Base-by-base conservation (phyloP, 2,329 filamentous ascomycete species). In the Exserohilum turcica region DNA sequence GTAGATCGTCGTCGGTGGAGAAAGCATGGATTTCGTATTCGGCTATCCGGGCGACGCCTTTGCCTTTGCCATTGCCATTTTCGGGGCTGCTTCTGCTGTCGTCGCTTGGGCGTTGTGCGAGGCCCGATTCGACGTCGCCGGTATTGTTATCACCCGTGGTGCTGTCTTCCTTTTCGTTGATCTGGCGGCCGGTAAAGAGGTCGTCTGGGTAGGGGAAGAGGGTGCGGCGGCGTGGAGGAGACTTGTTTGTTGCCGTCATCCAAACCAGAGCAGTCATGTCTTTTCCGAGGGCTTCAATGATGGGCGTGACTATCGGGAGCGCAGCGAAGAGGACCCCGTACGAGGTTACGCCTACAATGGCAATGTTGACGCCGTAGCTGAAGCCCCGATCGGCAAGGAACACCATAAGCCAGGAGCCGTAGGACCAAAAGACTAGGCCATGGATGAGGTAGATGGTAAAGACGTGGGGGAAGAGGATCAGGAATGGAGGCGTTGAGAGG, bases 381-480 rank as follows among this genome's bases (percentile, higher is more conserved):
- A 74, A 54, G 13, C 57, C 61, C 3, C 61, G 60, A 0, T 60
- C 54, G 3, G 72, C 72, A 13, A 77, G 66, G 37, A 67, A 59
- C 2, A 75, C 63, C 48, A 73, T 65, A 19, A 76, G 66, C 67
- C 71, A 76, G 27, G 67, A 65, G 18, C 75, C 75, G 56, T 74
- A 72, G 40, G 60, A 70, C 75, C 75, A 77, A 78, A 83, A 70
- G 64, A 82, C 53, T 63, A 80, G 46, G 32, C 78, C 78, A 57
- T 80, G 78, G 43, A 79, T 69, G 6, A 80, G 73, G 57, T 80
- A 80, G 48, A 80, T 78, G 32, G 77, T 80, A 64, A 80, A 80
- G 58, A 79, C 77, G 60, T 80, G 78, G 5, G 78, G 78, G 63
- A 80, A 80, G 15, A 80, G 62, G 38, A 73, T 66, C 5, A 77